phyloP scores from a whole-genome alignment of 2,329 filamentous ascomycete genomes.

The Colletotrichum liriopes region DNA sequence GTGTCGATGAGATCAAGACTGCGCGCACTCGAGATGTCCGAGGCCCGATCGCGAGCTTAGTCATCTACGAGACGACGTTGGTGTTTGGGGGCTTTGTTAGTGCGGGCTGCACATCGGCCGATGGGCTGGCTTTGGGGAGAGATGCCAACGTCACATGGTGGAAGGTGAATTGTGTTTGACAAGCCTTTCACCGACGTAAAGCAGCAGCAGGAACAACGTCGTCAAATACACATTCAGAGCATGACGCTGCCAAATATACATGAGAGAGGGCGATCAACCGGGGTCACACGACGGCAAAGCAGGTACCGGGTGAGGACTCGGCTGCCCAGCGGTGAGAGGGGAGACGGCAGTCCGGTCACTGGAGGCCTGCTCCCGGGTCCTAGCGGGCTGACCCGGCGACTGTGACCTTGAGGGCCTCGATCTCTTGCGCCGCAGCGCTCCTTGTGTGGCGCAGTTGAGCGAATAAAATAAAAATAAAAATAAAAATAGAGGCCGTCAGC shows the following conservation, averaged over 20 bases:
- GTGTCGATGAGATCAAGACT: slow-evolving; percentile 40
- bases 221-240: neutral
- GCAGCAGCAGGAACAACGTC: neutral
- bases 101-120: neutral
- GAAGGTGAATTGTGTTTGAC: neutral
- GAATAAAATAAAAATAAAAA: neutral
- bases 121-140: neutral
- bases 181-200: neutral
- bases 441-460: slow-evolving; percentile 31
- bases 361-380: slow-evolving; percentile 36
- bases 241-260: neutral
- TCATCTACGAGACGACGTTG: neutral
- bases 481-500: neutral
- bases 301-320: neutral
- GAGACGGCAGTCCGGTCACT: neutral
- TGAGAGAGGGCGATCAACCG: neutral
- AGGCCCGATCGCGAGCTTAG: slow-evolving; percentile 17
- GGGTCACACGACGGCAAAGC: neutral
- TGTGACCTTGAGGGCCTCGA: neutral
- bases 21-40: neutral
- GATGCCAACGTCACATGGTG: neutral
- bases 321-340: neutral
- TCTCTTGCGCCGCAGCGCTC: slow-evolving; percentile 14
- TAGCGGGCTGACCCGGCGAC: slow-evolving; percentile 13
- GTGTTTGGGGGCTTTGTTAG: neutral